phyloP scores from a whole-genome alignment of 176 grass and related monocot species.

The Tillandsia leiboldiana region DNA sequence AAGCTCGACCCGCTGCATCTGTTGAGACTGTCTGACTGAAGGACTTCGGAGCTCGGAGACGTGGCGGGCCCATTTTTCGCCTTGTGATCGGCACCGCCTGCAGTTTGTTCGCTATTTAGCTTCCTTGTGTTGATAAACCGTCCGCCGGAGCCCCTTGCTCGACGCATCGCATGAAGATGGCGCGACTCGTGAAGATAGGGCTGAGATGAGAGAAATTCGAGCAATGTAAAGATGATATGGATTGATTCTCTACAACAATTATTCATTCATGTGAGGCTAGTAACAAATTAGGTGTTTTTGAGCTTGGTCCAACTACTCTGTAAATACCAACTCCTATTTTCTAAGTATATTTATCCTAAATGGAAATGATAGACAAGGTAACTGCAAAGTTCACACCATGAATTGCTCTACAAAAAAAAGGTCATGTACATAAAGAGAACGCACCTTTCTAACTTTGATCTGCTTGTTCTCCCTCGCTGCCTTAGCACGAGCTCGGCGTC shows the following conservation, averaged over 20 bases:
- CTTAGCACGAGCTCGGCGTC: conserved; percentile 45
- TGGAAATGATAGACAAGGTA: neutral
- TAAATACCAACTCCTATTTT: no score
- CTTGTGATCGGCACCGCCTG: neutral
- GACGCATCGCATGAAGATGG: conserved; percentile 55
- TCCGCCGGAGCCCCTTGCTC: conserved; percentile 48
- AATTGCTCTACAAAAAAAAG: neutral
- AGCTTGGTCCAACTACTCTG: no score
- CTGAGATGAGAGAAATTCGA: conserved; percentile 15
- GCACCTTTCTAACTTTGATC: conserved; percentile 34
- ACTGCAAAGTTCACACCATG: neutral
- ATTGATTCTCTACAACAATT: no score
- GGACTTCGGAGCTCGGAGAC: conserved; percentile 22
- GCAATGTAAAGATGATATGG: neutral
- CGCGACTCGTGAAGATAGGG: conserved; percentile 66
- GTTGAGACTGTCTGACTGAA: conserved; percentile 26
- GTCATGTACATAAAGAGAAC: neutral
- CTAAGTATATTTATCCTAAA: no score
- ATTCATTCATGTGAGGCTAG: no score
- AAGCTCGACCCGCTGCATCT: neutral
- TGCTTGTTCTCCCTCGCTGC: conserved; percentile 25
- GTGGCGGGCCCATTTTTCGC: neutral
- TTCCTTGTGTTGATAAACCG: conserved; percentile 56
- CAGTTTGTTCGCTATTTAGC: neutral
- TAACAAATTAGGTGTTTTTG: no score